Base-by-base conservation (phyloP, 2,329 filamentous ascomycete genomes). In the Pyrenophora graminea region DNA sequence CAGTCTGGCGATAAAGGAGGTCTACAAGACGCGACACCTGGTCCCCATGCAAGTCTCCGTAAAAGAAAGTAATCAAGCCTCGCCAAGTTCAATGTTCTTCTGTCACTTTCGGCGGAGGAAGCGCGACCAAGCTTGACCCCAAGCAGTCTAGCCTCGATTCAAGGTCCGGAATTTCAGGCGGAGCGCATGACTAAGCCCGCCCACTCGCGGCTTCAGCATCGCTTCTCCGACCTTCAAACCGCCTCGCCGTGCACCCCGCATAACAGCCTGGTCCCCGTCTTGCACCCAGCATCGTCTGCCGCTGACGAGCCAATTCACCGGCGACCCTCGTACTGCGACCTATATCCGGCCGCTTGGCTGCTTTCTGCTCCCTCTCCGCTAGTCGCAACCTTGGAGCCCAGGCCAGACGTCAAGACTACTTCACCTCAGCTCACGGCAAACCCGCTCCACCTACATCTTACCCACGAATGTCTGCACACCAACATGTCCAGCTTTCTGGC, bases 401-500 rank as follows among this genome's bases (percentile, higher is more conserved):
- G 10, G 49, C 54, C 56, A 47, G 40, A 36, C 51, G 39, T 56
- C 53, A 50, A 56, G 58, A 41, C 56, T 58, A 40, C 48, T 51
- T 49, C 47, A 55, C 51, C 50, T 56, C 27, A 38, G 38, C 57
- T 36, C 51, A 41, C 48, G 52, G 53, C 41, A 48, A 37, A 23
- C 56, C 57, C 45, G 55, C 54, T 55, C 53, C 51, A 48, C 52
- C 52, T 30, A 41, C 58, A 40, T 46, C 36, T 50, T 48, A 31
- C 48, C 49, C 53, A 50, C 67, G 66, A 71, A 78, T 78, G 77
- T 78, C 76, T 72, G 67, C 69, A 65, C 64, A 73, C 74, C 76
- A 79, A 69, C 71, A 80, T 80, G 78, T 77, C 74, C 76, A 77
- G 68, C 70, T 71, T 66, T 70, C 69, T 73, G 72, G 75, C 73